A percentile compares a stretch with the other conserved stretches of the same genome.
phyloP scores from a whole-genome alignment of 140 eudicot genomes.

The Oenanthe javanica region DNA sequence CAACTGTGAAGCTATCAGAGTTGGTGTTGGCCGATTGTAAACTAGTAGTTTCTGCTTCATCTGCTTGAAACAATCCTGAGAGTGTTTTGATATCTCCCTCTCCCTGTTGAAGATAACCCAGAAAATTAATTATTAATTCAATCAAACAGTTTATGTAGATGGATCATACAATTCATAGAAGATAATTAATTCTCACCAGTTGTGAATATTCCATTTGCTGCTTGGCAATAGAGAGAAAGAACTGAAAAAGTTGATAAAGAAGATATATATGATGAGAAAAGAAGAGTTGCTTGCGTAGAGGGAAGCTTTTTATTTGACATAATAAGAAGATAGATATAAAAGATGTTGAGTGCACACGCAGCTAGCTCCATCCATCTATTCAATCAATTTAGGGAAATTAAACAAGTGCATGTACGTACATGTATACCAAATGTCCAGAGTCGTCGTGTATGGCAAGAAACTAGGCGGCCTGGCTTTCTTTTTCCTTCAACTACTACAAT shows the following conservation, averaged over 20 bases:
- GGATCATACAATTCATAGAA: neutral
- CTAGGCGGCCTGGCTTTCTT: neutral
- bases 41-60: conserved; percentile 11
- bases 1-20: conserved; percentile 46
- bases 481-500: conserved; percentile 15
- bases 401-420: conserved; percentile 11
- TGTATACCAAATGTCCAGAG: conserved; percentile 8
- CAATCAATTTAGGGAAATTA: neutral
- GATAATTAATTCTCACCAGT: neutral
- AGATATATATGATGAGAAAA: neutral
- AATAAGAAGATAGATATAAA: neutral
- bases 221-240: neutral
- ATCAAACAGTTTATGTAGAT: neutral
- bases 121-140: neutral
- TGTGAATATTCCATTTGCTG: conserved; percentile 9
- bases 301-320: conserved; percentile 1
- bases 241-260: neutral
- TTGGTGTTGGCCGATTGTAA: conserved; percentile 21
- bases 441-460: conserved; percentile 8
- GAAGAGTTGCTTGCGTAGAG: conserved; percentile 3
- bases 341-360: neutral
- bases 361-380: neutral
- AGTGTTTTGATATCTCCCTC: conserved; percentile 19
- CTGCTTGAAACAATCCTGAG: conserved; percentile 20
- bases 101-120: conserved; percentile 11